phyloP scores from a whole-genome alignment of 495 filamentous ascomycete genomes.

The Penicillium macrosclerotiorum region DNA sequence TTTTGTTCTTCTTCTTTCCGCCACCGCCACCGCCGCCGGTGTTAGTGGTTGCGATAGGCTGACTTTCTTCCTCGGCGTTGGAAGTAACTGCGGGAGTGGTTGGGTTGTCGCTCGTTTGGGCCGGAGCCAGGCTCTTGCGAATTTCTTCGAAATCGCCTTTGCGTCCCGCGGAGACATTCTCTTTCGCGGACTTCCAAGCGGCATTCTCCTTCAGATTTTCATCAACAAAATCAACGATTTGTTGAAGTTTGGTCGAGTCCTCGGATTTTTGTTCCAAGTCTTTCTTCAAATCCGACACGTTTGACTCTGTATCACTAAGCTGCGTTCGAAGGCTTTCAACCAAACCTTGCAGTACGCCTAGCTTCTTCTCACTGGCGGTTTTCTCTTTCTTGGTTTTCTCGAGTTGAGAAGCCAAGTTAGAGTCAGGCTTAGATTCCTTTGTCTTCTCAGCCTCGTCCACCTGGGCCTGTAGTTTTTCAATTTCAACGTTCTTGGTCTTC shows the following conservation, averaged over 20 bases:
- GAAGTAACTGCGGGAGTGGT: conserved; percentile 7
- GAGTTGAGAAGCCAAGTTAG: conserved; percentile 33
- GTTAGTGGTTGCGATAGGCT: conserved; percentile 19
- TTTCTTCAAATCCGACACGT: conserved; percentile 40
- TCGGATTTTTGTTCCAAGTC: conserved; percentile 39
- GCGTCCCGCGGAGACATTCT: conserved; percentile 30
- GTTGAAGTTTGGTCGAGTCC: conserved; percentile 26
- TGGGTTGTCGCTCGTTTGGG: conserved; percentile 13
- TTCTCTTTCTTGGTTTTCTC: conserved; percentile 38
- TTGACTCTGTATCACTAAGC: conserved; percentile 47
- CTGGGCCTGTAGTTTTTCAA: conserved; percentile 46
- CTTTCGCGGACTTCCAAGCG: conserved; percentile 37
- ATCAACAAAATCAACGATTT: conserved; percentile 39
- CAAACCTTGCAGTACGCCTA: conserved; percentile 50
- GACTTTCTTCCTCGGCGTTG: conserved; percentile 17
- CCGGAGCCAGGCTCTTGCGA: conserved; percentile 28
- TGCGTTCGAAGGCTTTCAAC: conserved; percentile 51
- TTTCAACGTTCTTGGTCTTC: conserved; percentile 52
- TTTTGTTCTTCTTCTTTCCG: conserved; percentile 79
- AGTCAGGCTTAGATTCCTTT: conserved; percentile 39
- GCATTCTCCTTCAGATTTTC: conserved; percentile 30
- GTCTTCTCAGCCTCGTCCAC: conserved; percentile 37
- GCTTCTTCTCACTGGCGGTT: conserved; percentile 49
- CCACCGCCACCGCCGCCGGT: conserved; percentile 18
- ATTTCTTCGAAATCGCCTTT: conserved; percentile 37